Evolutionary conservation across 441 rosid species (phyloP).

Genomic region (Francoa sonchifolia): DNA sequence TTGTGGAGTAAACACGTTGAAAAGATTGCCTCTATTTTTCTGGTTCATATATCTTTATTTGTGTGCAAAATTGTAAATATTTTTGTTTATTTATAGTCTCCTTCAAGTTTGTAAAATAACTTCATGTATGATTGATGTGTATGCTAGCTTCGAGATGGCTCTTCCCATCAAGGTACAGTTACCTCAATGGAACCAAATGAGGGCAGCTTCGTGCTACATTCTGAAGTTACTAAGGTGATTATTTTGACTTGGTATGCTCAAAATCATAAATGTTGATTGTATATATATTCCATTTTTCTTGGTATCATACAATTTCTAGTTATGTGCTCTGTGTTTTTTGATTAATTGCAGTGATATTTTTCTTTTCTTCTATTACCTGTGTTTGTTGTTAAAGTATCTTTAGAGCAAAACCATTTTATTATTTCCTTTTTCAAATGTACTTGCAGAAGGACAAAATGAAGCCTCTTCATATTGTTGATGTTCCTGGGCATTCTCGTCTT

Average conservation of each 20-base stretch:
- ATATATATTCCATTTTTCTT: too few relatives aligned
- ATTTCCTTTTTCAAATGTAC: background rate
- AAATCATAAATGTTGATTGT: too few relatives aligned
- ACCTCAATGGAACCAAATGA: slow-evolving; percentile 90
- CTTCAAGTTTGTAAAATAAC: background rate
- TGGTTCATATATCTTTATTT: background rate
- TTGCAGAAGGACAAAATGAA: slow-evolving; percentile 49
- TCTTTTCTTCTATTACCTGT: too few relatives aligned
- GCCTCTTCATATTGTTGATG: slow-evolving; percentile 80
- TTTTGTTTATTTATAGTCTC: background rate
- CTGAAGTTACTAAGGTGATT: slow-evolving; percentile 50
- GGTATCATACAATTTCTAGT: too few relatives aligned
- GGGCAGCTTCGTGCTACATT: slow-evolving; percentile 55
- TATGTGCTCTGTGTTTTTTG: too few relatives aligned
- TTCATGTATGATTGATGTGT: slow-evolving; percentile 9
- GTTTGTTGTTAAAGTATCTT: too few relatives aligned
- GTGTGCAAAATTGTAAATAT: background rate
- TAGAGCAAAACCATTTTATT: too few relatives aligned
- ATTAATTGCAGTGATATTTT: too few relatives aligned
- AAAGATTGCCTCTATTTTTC: background rate
- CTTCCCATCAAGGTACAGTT: slow-evolving; percentile 65
- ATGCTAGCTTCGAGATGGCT: slow-evolving; percentile 78
- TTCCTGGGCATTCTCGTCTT: slow-evolving; percentile 89
- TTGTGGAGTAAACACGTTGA: background rate
- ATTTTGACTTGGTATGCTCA: background rate